Base-by-base conservation (phyloP, 108 stramenopile species). In the Craspedostauros australis region DNA sequence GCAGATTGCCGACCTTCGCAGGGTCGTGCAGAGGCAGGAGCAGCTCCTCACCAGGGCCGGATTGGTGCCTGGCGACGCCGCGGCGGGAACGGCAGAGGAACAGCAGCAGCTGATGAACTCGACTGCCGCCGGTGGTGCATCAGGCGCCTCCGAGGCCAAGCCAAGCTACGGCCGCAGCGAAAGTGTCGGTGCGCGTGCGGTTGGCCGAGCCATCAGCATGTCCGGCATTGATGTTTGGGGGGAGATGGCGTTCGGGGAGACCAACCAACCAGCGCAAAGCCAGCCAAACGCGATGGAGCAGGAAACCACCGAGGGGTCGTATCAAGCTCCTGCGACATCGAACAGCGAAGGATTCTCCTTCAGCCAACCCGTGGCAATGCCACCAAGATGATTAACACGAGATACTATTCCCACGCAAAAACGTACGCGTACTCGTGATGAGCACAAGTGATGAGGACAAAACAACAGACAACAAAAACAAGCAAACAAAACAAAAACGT, bases 1-100 rank as follows among this genome's bases (percentile, higher is more conserved):
- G 32, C 95, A 96, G 74, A 81, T 93, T 42, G 41, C 84, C 14
- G 91, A 95, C 46, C 66, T 94, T n/a, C 64, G 76, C 25, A 87
- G 82, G 62, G 23, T 91, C 49, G 83, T 94, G 6, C 83, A 85
- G 45, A 78, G 76, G 47, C 93, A 94, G 63, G 88, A 91, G 40
- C 77, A 86, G 46, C 48, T 87, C 54, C 64, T 94, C 15, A 63
- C 66, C 23, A 62, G 29, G 21, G 58, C 72, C 1, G 82, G 86
- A 8, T 58, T 80, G 29, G 54, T 34, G 21, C 30, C 47, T 23
- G 51, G 39, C 24, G 32, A 58, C 27, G 30, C 30, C 11, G 58
- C 47, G 5, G 29, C 46, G 8, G 12, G 24, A 14, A 22, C 30
- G 5, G 7, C 18, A 12, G 34, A 4, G n/a, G 31, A 43, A 16